Base-by-base conservation (phyloP, 805 yeast genomes). In the Priceomyces haplophilus region DNA sequence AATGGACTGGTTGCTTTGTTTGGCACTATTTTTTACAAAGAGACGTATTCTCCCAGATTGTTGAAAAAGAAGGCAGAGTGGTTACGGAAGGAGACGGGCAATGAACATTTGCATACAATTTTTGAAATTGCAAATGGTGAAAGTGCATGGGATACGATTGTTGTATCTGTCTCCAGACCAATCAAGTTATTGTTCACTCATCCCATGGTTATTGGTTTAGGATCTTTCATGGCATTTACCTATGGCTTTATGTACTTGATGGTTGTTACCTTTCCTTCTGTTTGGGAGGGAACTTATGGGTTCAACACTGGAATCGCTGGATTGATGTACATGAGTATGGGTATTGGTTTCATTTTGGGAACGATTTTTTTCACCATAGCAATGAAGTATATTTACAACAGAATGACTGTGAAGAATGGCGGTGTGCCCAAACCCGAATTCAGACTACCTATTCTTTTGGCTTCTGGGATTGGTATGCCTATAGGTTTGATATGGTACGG, bases 401-500 rank as follows among this genome's bases (percentile, higher is more conserved):
- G 50, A 20, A 52, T 77, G 39, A 64, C 64, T 2, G 63, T 46
- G 6, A 59, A 54, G 35, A 79, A 80, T 49, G 64, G 65, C 15
- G 85, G 85, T 7, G 76, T 76, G 10, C 52, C 78, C 8, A 76
- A 76, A 47, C 88, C 88, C 1, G 88, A 83, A 54, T 80, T 58
- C 55, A 63, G 85, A 37, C 55, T 83, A 23, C 82, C 82, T 11
- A 62, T 74, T 41, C 56, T 82, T 32, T 65, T 78, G 47, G 58
- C 67, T 12, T 65, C 76, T 15, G 80, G 84, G 1, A 48, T 82
- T 27, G 53, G 73, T 13, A 70, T 79, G 48, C 82, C 88, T 0
- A 66, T 71, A 11, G 88, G 88, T 0, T 62, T 83, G 33, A 64
- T 83, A 46, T 79, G 86, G 79, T 82, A 79, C 52, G 89, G 88